These are phyloP conservation scores for Thymus quinquecostatus DNA, from an alignment of 257 asterid species.

Conservation along the genomic window DNA sequence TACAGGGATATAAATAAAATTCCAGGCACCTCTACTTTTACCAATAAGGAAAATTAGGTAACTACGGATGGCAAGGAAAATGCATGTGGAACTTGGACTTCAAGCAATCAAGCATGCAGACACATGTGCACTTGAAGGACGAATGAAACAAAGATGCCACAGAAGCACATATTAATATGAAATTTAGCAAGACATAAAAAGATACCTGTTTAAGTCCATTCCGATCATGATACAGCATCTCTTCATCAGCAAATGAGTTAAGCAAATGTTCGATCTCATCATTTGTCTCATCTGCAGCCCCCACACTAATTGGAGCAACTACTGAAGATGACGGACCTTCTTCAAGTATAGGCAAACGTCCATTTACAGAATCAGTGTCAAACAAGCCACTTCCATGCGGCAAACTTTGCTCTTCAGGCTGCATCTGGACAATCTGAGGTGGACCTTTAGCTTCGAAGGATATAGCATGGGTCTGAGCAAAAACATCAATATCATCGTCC, in stretches of 20 bases:
- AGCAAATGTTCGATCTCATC: constrained; percentile 49
- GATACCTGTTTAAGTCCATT: constrained; percentile 49
- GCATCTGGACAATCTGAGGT: constrained; percentile 1
- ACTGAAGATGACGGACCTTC: constrained; percentile 42
- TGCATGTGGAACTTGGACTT: neutral
- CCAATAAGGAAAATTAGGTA: neutral
- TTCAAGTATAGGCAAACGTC: constrained; percentile 33
- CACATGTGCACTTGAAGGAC: neutral
- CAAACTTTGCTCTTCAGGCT: constrained; percentile 34
- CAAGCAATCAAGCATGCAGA: neutral
- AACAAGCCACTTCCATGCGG: constrained; percentile 27
- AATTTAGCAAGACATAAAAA: constrained; percentile 1
- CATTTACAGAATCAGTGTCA: constrained; percentile 37
- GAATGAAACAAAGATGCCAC: neutral
- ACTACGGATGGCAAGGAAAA: neutral
- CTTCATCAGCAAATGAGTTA: constrained; percentile 42
- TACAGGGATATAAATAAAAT: neutral
- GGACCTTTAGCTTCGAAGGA: constrained; percentile 37
- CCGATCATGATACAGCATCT: constrained; percentile 23
- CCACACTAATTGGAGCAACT: constrained; percentile 34
- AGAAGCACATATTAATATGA: neutral
- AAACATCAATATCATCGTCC: constrained; percentile 48
- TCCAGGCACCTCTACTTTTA: neutral
- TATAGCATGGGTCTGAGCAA: constrained; percentile 28
- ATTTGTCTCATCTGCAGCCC: constrained; percentile 30